Evolutionary conservation across 169 alveolate species (phyloP), one percentile per base, ranked within the genome.

Genomic region (Besnoitia besnoiti): DNA sequence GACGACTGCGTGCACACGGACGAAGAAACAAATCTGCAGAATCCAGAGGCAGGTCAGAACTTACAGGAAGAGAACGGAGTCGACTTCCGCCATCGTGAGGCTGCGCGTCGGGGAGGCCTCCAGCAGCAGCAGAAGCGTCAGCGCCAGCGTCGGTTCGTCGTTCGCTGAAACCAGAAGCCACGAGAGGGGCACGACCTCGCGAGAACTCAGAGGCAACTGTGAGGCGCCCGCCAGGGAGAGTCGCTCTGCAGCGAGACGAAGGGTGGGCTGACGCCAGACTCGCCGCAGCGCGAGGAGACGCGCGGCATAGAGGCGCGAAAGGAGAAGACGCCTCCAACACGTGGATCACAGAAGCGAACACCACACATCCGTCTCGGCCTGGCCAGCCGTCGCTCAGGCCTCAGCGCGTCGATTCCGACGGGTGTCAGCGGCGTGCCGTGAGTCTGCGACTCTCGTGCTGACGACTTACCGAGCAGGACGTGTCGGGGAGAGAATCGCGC

Each of bases 91-190:
- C 39, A 73, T 73, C 27, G 82, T 73, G 44, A 73, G 82, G 8
- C 24, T 7, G 3, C n/a, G 47, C 10, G 46, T 27, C 14, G 82
- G 82, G 24, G 82, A 73, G 24, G 82, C 44, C 24, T 73, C 82
- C 24, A 73, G 82, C 12, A 73, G 82, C 5, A 73, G 82, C 39
- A 73, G 24, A 1, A 73, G 44, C 3, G n/a, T 37, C 47, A 73
- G 44, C 39, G 82, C 82, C 47, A 73, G 46, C 16, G 82, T 73
- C 46, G 82, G 82, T 37, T 73, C 82, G 24, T 73, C 82, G 3
- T 73, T n/a, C 46, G 82, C 82, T 73, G 82, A 8, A 30, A 7
- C 16, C 24, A 37, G n/a, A n/a, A 30, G 27, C 44, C 39, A n/a
- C 19, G 82, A 73, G 50, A 2, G 33, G 55, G 3, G 87, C 35